phyloP scores from a whole-genome alignment of 2,329 filamentous ascomycete species.

The Xylaria sp. region DNA sequence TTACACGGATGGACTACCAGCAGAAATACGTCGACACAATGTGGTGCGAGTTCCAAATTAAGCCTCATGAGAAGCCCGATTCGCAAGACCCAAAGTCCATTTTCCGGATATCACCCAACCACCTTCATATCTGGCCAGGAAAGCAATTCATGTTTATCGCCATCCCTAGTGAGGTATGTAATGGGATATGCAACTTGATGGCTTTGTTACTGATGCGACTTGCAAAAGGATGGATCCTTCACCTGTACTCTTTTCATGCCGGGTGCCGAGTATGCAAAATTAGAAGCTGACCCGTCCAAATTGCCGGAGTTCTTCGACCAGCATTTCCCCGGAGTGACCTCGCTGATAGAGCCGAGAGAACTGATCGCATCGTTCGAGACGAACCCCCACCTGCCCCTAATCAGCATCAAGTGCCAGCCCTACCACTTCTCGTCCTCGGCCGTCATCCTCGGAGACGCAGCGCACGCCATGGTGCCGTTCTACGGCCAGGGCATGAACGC shows the following conservation, averaged over 20 bases:
- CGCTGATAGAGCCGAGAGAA: conserved; percentile 67
- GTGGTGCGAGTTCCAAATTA: conserved; percentile 94
- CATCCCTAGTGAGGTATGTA: conserved; percentile 69
- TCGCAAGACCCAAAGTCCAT: conserved; percentile 41
- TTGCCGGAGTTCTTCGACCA: conserved; percentile 75
- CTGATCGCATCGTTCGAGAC: conserved; percentile 73
- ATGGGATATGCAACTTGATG: background rate
- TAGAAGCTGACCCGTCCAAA: conserved; percentile 64
- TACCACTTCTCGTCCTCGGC: conserved; percentile 78
- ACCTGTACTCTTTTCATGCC: conserved; percentile 94
- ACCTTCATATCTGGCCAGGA: conserved; percentile 97
- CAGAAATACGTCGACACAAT: conserved; percentile 96
- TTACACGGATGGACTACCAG: conserved; percentile 82
- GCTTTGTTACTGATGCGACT: conserved; percentile 15
- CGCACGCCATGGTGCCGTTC: conserved; percentile 97
- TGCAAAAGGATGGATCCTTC: conserved; percentile 78
- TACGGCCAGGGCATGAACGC: conserved; percentile 99
- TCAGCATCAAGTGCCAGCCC: conserved; percentile 89
- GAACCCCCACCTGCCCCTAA: conserved; percentile 90
- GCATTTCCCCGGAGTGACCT: conserved; percentile 85
- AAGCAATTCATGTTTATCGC: conserved; percentile 98
- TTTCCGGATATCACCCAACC: conserved; percentile 86
- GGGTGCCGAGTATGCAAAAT: conserved; percentile 64
- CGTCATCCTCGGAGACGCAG: conserved; percentile 89
- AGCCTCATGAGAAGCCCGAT: conserved; percentile 46